These are phyloP conservation scores for Gaeumannomyces tritici DNA, from an alignment of 2,329 filamentous ascomycete species.

Conservation along the genomic window DNA sequence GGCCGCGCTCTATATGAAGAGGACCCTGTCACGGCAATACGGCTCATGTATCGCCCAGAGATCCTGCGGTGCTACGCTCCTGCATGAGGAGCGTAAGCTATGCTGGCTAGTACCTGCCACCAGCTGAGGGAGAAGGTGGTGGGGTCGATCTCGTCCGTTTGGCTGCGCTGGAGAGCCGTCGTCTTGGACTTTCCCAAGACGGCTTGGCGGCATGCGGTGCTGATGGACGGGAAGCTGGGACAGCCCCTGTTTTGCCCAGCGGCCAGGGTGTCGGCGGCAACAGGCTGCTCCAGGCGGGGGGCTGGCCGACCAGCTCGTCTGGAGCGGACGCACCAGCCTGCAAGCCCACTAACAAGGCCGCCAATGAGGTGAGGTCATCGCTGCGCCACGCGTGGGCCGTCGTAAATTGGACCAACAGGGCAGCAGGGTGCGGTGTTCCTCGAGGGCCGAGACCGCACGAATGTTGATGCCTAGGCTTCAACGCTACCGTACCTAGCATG, in stretches of 20 bases:
- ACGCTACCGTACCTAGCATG: neutral
- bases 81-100: neutral
- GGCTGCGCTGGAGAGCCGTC: neutral
- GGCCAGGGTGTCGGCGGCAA: neutral
- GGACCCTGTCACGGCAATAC: too few relatives aligned
- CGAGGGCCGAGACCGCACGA: neutral
- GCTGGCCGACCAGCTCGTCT: neutral
- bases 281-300: too few relatives aligned
- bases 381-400: neutral
- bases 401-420: neutral
- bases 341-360: neutral
- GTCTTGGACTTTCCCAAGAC: neutral
- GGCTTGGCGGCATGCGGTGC: neutral
- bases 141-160: neutral
- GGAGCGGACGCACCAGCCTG: too few relatives aligned
- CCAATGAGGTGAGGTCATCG: neutral
- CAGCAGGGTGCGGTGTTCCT: too few relatives aligned
- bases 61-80: neutral
- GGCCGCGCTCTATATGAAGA: neutral
- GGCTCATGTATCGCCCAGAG: neutral
- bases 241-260: neutral
- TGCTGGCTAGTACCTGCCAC: neutral
- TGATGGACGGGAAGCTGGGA: neutral
- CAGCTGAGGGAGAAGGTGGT: neutral
- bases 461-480: neutral